Conservation (phyloP, 192 early-diverging fungal species). For the Backusella macrospora region DNA sequence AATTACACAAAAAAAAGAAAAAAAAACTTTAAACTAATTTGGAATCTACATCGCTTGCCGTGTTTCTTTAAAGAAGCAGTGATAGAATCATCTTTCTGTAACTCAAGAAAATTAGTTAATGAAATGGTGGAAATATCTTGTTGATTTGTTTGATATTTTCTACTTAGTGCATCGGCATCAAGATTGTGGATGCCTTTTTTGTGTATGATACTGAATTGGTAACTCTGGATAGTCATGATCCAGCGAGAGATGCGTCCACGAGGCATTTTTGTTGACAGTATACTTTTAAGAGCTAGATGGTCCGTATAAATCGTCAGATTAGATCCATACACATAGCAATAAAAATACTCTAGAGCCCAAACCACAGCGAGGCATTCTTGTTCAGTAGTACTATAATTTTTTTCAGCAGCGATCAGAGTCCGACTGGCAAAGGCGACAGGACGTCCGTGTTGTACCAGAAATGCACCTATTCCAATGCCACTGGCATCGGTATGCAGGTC, state of each 20-base stretch:
- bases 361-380: constrained; percentile 42
- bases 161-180: constrained; percentile 12
- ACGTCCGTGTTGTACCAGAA: not conserved
- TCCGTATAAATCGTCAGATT: constrained; percentile 26
- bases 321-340: constrained; percentile 35
- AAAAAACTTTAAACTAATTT: too few relatives aligned
- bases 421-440: constrained; percentile 11
- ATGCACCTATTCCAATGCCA: not conserved
- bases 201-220: not conserved
- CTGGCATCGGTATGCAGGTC: not conserved
- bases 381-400: constrained; percentile 41
- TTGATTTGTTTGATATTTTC: too few relatives aligned
- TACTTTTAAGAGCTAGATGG: constrained; percentile 40
- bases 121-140: too few relatives aligned
- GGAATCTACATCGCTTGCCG: too few relatives aligned
- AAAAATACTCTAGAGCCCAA: constrained; percentile 26
- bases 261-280: constrained; percentile 26
- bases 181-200: not conserved
- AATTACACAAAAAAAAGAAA: too few relatives aligned
- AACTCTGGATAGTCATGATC: constrained; percentile 10
- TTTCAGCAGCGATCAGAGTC: not conserved
- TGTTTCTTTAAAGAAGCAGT: too few relatives aligned
- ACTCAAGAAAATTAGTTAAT: too few relatives aligned
- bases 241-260: constrained; percentile 42
- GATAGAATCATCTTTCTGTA: too few relatives aligned